Percentiles rank a stretch among this genome's conserved stretches.
These are phyloP conservation scores for Polytolypa hystricis DNA, from an alignment of 2,329 filamentous ascomycete species.

Conservation along the genomic window DNA sequence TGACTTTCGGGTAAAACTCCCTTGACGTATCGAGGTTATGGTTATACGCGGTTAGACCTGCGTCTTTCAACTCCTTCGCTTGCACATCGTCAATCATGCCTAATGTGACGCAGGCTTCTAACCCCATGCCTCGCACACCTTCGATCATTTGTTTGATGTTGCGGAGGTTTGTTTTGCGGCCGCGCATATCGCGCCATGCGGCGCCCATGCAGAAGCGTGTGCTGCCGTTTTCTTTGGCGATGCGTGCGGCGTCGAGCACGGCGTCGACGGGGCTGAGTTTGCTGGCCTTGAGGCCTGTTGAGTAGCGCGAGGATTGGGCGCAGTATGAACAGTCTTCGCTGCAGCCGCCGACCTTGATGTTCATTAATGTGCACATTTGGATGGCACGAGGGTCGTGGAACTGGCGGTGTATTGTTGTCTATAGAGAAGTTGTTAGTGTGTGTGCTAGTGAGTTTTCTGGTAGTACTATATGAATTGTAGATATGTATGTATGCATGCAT, in stretches of 20 bases:
- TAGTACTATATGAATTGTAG: background rate
- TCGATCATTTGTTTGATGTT: slow-evolving; percentile 81
- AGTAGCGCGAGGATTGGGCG: slow-evolving; percentile 73
- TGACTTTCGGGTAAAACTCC: slow-evolving; percentile 78
- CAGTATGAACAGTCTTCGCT: slow-evolving; percentile 91
- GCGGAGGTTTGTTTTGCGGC: slow-evolving; percentile 69
- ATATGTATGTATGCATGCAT: background rate
- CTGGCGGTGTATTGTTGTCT: slow-evolving; percentile 69
- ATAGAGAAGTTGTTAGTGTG: slow-evolving; percentile 10
- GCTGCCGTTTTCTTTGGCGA: slow-evolving; percentile 71
- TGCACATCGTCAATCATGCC: slow-evolving; percentile 81
- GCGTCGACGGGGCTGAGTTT: slow-evolving; percentile 70
- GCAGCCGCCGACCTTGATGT: slow-evolving; percentile 91
- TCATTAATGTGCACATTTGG: slow-evolving; percentile 90
- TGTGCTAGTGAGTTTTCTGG: slow-evolving; percentile 1
- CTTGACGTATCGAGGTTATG: slow-evolving; percentile 87
- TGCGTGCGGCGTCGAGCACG: slow-evolving; percentile 65
- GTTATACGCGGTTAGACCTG: slow-evolving; percentile 83
- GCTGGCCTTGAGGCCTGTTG: slow-evolving; percentile 65
- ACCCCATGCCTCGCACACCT: slow-evolving; percentile 67
- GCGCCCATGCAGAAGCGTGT: slow-evolving; percentile 94
- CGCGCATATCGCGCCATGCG: slow-evolving; percentile 88
- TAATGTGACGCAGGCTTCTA: slow-evolving; percentile 89
- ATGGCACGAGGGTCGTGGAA: slow-evolving; percentile 77
- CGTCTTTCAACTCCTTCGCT: slow-evolving; percentile 70